Conservation (phyloP, 345 rosid genomes). For the Linum tenue region DNA sequence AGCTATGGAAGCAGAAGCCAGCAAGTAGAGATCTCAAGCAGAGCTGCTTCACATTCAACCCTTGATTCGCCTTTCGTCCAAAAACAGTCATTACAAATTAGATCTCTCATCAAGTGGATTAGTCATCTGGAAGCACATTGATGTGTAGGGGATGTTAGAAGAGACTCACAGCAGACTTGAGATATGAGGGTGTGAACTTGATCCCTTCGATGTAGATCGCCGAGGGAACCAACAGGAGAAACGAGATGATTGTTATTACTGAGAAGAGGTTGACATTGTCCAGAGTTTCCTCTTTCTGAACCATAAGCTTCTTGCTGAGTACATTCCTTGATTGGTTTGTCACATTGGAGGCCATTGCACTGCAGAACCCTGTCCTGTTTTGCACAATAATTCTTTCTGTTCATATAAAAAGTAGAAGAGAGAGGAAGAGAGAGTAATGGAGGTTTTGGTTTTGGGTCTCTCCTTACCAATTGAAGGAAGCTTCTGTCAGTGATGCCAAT, state of each 20-base stretch:
- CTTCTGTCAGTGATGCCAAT: slow-evolving; percentile 69
- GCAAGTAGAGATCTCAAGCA: slow-evolving; percentile 48
- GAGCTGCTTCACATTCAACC: slow-evolving; percentile 43
- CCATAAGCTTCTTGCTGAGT: slow-evolving; percentile 73
- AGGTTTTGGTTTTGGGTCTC: slow-evolving; percentile 1
- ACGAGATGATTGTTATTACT: slow-evolving; percentile 58
- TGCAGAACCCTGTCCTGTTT: slow-evolving; percentile 73
- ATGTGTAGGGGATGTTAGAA: neutral
- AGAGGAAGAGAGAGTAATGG: neutral
- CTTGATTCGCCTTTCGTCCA: slow-evolving; percentile 48
- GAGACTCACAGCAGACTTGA: slow-evolving; percentile 56
- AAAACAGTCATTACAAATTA: neutral
- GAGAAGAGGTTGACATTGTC: slow-evolving; percentile 89
- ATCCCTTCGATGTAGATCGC: slow-evolving; percentile 58
- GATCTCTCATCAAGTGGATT: neutral
- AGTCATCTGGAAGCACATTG: neutral
- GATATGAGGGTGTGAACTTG: slow-evolving; percentile 56
- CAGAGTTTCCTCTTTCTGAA: slow-evolving; percentile 57
- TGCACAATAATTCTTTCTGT: slow-evolving; percentile 6
- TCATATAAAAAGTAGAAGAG: neutral
- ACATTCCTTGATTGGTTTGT: slow-evolving; percentile 86
- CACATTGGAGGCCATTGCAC: slow-evolving; percentile 91
- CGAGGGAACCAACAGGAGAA: slow-evolving; percentile 52
- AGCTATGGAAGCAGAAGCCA: slow-evolving; percentile 68
- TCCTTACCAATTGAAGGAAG: slow-evolving; percentile 72